A percentile compares a stretch with the other conserved stretches of the same genome.
These are phyloP conservation scores for Monosporozyma servazzii DNA, from an alignment of 805 yeast genomes.

Conservation along the genomic window DNA sequence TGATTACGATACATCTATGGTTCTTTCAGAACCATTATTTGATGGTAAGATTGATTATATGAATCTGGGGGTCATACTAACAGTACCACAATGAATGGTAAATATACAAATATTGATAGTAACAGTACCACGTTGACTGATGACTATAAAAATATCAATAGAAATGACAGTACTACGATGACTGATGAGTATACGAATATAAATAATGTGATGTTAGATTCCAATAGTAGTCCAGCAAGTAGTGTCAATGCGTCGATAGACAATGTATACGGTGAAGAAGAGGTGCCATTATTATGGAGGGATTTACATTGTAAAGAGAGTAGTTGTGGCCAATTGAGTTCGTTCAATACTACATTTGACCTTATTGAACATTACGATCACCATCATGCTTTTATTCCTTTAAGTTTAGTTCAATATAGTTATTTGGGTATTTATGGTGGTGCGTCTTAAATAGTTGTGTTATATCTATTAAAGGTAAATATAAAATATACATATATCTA, in stretches of 20 bases:
- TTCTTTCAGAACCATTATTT: neutral
- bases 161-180: neutral
- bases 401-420: constrained; percentile 15
- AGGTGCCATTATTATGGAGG: neutral
- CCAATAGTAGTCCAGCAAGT: neutral
- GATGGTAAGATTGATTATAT: neutral
- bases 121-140: neutral
- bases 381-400: constrained; percentile 15
- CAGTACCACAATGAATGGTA: neutral
- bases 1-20: neutral
- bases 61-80: neutral
- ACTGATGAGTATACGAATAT: neutral
- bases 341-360: constrained; percentile 9
- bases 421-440: constrained; percentile 8
- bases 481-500: too few species aligned
- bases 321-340: neutral
- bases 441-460: neutral
- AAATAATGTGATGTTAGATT: neutral
- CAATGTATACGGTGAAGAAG: neutral
- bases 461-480: too few species aligned
- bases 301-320: constrained; percentile 12
- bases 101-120: neutral
- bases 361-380: constrained; percentile 22
- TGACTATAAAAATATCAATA: neutral
- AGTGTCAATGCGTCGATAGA: neutral